Evolutionary conservation across 1,139 yeast species (phyloP).

Genomic region (Diutina mesorugosa): DNA sequence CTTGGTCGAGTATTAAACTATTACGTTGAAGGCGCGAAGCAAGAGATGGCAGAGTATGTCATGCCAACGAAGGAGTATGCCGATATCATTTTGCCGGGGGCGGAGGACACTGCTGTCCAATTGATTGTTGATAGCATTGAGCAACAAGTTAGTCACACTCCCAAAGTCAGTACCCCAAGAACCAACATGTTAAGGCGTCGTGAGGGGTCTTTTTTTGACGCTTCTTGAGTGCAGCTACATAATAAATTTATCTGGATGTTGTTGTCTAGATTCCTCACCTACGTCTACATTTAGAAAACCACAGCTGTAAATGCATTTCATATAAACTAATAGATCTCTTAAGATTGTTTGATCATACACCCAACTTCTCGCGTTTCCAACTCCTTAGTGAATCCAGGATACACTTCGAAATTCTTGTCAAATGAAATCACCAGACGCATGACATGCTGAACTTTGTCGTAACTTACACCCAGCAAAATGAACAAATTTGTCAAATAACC

Average conservation of each 20-base stretch:
- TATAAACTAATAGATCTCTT: background rate
- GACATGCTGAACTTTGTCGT: conserved; percentile 55
- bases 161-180: background rate
- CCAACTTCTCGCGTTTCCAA: conserved; percentile 39
- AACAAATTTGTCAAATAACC: conserved; percentile 52
- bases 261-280: background rate
- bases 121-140: conserved; percentile 65
- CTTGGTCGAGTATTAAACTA: conserved; percentile 41
- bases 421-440: conserved; percentile 54
- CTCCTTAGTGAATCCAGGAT: conserved; percentile 29
- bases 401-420: conserved; percentile 38
- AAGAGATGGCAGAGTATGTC: conserved; percentile 66
- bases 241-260: background rate
- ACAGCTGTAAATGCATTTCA: background rate
- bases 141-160: background rate
- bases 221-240: background rate
- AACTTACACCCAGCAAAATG: conserved; percentile 60
- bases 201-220: background rate
- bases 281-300: no score
- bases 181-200: background rate
- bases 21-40: conserved; percentile 56
- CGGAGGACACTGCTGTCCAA: conserved; percentile 47
- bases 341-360: conserved; percentile 33
- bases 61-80: conserved; percentile 69
- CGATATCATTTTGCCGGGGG: conserved; percentile 74